Evolutionary conservation across 208 protist species (phyloP).

Genomic region (Wallacemonas sp.): DNA sequence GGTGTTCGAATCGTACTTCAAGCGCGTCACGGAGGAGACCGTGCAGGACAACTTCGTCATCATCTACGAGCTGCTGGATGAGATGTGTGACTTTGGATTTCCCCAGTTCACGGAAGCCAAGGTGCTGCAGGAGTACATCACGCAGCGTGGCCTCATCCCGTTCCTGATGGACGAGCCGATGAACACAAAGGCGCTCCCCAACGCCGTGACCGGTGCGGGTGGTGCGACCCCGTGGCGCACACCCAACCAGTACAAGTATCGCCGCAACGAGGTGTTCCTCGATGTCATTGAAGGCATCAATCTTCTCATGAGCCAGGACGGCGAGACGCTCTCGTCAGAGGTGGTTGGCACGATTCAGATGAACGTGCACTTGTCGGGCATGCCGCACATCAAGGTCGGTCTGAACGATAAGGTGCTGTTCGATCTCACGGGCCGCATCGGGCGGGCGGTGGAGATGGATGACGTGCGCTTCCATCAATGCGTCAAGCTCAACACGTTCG

Average conservation of each 20-base stretch:
- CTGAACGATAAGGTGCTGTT: constrained; percentile 97
- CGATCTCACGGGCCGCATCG: constrained; percentile 44
- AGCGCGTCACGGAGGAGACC: constrained; percentile 94
- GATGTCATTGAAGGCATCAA: constrained; percentile 98
- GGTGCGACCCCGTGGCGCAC: constrained; percentile 95
- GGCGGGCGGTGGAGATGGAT: constrained; percentile 88
- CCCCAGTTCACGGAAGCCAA: constrained; percentile 97
- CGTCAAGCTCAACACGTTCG: constrained; percentile 97
- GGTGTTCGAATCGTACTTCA: constrained; percentile 96
- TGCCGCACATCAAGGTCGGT: constrained; percentile 98
- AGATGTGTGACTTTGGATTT: constrained; percentile 99
- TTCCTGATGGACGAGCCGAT: constrained; percentile 43
- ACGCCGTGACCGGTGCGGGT: constrained; percentile 92
- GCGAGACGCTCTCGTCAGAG: constrained; percentile 94
- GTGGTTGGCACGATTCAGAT: constrained; percentile 95
- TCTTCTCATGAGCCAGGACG: constrained; percentile 93
- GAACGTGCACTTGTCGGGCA: constrained; percentile 96
- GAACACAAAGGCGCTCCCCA: constrained; percentile 51
- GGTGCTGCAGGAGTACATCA: constrained; percentile 97
- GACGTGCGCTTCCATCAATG: constrained; percentile 99
- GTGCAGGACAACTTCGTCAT: constrained; percentile 98
- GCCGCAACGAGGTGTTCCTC: constrained; percentile 98
- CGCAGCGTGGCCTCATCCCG: constrained; percentile 78
- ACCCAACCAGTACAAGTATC: constrained; percentile 96
- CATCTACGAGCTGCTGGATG: constrained; percentile 99